These are phyloP conservation scores for Rhizopogon vulgaris DNA, from an alignment of 768 basidiomycete genomes.

Conservation along the genomic window DNA sequence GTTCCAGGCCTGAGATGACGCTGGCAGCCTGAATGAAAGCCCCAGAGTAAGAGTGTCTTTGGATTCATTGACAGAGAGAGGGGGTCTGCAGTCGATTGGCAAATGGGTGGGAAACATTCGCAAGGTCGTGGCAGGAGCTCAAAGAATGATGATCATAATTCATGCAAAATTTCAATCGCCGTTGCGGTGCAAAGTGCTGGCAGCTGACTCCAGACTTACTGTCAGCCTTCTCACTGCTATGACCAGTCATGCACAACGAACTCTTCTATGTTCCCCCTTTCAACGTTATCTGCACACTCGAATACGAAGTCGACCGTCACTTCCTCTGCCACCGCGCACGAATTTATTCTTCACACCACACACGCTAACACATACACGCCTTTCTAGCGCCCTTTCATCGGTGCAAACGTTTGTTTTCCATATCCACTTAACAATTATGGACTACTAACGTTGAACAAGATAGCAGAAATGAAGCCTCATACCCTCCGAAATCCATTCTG, in stretches of 20 bases:
- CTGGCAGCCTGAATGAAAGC: not conserved
- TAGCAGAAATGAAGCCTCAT: slow-evolving; percentile 17
- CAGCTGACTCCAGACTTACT: not conserved
- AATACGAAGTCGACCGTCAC: not conserved
- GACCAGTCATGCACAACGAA: not conserved
- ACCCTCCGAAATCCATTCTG: slow-evolving; percentile 56
- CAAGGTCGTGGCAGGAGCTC: not conserved
- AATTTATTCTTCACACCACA: not conserved
- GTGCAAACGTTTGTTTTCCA: slow-evolving; percentile 2
- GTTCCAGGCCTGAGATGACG: not conserved
- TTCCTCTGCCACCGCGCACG: not conserved
- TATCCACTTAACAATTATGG: not conserved
- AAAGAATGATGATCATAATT: not conserved
- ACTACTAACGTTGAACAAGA: slow-evolving; percentile 19
- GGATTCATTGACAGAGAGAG: not conserved
- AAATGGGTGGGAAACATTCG: not conserved
- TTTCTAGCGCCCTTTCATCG: not conserved
- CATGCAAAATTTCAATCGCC: not conserved
- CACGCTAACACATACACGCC: not conserved
- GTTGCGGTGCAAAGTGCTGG: not conserved
- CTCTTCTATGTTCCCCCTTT: not conserved
- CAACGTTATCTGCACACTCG: not conserved
- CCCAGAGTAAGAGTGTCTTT: not conserved
- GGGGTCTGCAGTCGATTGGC: not conserved
- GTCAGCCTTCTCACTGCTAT: not conserved